A percentile compares a stretch with the other conserved stretches of the same genome.
phyloP scores from a whole-genome alignment of 345 rosid species.

The Mercurialis annua region DNA sequence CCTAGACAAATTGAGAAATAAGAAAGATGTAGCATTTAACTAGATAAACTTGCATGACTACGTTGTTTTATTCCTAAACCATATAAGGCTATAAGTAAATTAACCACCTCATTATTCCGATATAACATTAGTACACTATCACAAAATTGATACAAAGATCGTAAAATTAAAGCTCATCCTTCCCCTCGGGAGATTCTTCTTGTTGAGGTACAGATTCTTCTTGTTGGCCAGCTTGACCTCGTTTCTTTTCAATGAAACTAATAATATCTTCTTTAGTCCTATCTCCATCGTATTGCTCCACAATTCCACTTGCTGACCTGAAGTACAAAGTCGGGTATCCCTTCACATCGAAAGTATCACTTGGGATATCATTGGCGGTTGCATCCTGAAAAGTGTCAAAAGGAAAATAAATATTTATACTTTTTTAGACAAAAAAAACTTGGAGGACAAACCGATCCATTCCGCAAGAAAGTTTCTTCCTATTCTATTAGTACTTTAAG shows the following conservation, averaged over 20 bases:
- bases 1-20: no score
- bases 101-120: slow-evolving; percentile 10
- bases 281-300: slow-evolving; percentile 58
- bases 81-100: background rate
- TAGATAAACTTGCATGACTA: background rate
- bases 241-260: slow-evolving; percentile 77
- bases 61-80: background rate
- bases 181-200: slow-evolving; percentile 32
- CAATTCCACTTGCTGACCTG: slow-evolving; percentile 62
- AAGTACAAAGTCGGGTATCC: slow-evolving; percentile 89
- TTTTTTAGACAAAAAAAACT: no score
- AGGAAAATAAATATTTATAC: no score
- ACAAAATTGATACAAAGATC: slow-evolving; percentile 21
- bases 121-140: background rate
- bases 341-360: slow-evolving; percentile 62
- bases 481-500: no score
- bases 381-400: slow-evolving; percentile 52
- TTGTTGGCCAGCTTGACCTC: slow-evolving; percentile 37
- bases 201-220: no score
- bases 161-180: slow-evolving; percentile 68
- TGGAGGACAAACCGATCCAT: no score
- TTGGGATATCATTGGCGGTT: slow-evolving; percentile 73
- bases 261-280: slow-evolving; percentile 83
- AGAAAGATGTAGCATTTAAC: background rate
- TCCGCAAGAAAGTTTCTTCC: no score